Percentiles rank a stretch among this genome's conserved stretches.
These are phyloP conservation scores for Albatrellus ellisii DNA, from an alignment of 768 basidiomycete genomes.

Conservation along the genomic window DNA sequence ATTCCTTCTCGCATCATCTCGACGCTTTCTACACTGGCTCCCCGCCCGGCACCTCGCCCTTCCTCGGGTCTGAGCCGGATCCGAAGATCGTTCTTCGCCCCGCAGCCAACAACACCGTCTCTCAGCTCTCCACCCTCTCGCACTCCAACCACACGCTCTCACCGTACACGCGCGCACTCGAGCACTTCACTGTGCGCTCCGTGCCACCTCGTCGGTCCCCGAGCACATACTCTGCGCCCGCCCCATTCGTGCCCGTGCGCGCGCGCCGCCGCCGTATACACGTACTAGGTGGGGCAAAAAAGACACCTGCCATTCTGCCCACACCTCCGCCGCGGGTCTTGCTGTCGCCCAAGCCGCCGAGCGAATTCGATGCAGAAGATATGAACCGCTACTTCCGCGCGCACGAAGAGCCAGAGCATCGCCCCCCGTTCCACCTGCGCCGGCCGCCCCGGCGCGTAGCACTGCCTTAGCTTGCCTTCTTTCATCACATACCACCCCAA, in stretches of 20 bases:
- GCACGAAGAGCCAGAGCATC: constrained; percentile 16
- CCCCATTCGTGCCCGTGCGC: constrained; percentile 45
- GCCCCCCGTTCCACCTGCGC: no score
- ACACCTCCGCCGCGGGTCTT: background rate
- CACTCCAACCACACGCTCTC: constrained; percentile 89
- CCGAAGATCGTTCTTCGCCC: constrained; percentile 55
- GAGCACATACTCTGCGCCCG: no score
- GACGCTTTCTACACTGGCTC: constrained; percentile 17
- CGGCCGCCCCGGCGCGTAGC: no score
- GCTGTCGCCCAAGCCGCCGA: constrained; percentile 18
- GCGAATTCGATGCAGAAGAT: constrained; percentile 57
- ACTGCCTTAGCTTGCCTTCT: no score
- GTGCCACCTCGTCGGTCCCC: no score
- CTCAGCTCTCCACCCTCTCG: constrained; percentile 76
- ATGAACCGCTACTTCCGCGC: constrained; percentile 64
- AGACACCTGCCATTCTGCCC: constrained; percentile 7
- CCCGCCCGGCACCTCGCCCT: constrained; percentile 19
- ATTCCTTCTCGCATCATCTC: constrained; percentile 20
- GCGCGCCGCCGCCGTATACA: constrained; percentile 55
- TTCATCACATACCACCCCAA: no score
- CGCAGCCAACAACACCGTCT: constrained; percentile 57
- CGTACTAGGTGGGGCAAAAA: constrained; percentile 41
- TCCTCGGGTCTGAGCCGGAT: constrained; percentile 25
- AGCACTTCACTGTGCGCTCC: constrained; percentile 87
- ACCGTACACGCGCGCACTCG: constrained; percentile 82